These are phyloP conservation scores for Hamigera avellanea DNA, from an alignment of 495 filamentous ascomycete genomes.

Conservation along the genomic window DNA sequence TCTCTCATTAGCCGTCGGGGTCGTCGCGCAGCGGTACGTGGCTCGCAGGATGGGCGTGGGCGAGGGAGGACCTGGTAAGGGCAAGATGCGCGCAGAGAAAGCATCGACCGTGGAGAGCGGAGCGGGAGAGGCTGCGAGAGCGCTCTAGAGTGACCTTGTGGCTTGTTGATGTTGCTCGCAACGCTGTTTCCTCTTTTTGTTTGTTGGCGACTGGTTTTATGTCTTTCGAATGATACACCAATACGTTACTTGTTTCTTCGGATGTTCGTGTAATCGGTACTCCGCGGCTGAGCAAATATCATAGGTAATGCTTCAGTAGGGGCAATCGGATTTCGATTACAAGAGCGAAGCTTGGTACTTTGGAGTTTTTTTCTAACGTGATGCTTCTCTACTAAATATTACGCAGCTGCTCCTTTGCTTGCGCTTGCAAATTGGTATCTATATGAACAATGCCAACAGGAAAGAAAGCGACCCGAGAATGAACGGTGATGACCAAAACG, in stretches of 20 bases:
- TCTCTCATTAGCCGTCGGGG: conserved; percentile 64
- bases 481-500: not conserved
- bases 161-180: too few species aligned
- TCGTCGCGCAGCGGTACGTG: conserved; percentile 94
- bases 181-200: not conserved
- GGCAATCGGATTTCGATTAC: too few species aligned
- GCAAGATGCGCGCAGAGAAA: conserved; percentile 68
- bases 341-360: too few species aligned
- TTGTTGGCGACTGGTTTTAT: not conserved
- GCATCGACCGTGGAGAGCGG: conserved; percentile 58
- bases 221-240: not conserved
- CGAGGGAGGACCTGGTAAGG: conserved; percentile 56
- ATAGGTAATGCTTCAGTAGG: too few species aligned
- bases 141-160: conserved; percentile 18
- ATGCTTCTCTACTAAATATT: too few species aligned
- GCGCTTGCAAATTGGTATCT: not conserved
- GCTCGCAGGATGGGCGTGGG: conserved; percentile 93
- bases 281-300: too few species aligned
- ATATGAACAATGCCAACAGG: too few species aligned
- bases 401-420: too few species aligned
- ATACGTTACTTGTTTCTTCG: too few species aligned
- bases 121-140: conserved; percentile 74
- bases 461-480: too few species aligned
- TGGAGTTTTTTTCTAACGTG: too few species aligned
- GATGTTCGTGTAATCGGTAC: too few species aligned